Evolutionary conservation across 169 alveolate genomes (phyloP), one percentile per base, ranked within the genome.

Genomic region (Eimeria zaria): DNA sequence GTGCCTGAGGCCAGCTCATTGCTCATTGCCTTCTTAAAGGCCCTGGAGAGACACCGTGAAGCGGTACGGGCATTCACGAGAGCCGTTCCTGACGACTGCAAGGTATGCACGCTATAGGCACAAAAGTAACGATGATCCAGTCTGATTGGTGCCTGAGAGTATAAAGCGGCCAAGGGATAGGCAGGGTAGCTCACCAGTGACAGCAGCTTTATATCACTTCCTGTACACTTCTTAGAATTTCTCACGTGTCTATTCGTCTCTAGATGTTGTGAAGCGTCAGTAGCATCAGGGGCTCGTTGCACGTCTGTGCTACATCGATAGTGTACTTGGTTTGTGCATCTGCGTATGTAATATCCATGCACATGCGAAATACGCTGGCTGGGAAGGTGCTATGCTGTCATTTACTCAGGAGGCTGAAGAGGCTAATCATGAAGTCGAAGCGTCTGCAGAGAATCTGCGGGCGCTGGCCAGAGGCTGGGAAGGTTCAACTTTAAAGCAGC

Each of bases 381-480:
- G 53, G 33, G 30, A 16, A 39, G 51, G 30, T 12, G 5, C 55
- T 73, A 33, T 39, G 51, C 39, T 46, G 69, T 69, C 44, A 14
- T 80, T 20, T 80, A 27, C 46, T 46, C 55, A 83, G 91, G 91
- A 58, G 74, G 51, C 58, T 83, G 74, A 83, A 55, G 73, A 83
- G 39, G 91, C 91, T n/a, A 27, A 30, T 11, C 76, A 58, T 30
- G 76, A 83, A 14, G 91, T 58, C 27, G 73, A 53, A 36, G 71
- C 53, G 55, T 53, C 91, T 39, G 76, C 74, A 0, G 91, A 53
- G 46, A 74, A 83, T 33, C 58, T 83, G 73, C 88, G 88, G 67
- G 88, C 7, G 67, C 18, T 51, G 64, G 88, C 88, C n/a, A n/a
- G 46, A 27, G 60, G 67, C 9, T 46, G 51, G 88, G 41, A 78